Base-by-base conservation (phyloP, 2,329 filamentous ascomycete species). In the Fusarium xyrophilum region DNA sequence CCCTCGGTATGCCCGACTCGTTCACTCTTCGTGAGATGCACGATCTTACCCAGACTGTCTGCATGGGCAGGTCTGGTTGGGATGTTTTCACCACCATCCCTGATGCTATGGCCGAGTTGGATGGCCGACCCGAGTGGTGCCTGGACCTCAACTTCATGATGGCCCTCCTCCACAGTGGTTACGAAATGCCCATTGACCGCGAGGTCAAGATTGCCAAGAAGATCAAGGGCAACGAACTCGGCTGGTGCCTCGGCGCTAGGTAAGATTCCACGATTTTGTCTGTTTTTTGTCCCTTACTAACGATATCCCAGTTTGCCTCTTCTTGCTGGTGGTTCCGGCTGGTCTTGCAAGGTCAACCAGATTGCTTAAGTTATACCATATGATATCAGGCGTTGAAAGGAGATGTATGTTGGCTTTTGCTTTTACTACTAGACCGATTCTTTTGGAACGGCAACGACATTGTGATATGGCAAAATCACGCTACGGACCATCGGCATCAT, bases 201-300 rank as follows among this genome's bases (percentile, higher is more conserved):
- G 96, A 99, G 80, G 93, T 99, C 70, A 95, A 92, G 85, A 97
- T 97, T 77, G 96, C 95, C 63, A 99, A 99, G 91, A 97, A 97
- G 86, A 97, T 99, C 77, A 95, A 96, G 83, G 90, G 89, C 59
- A 97, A 97, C 79, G 96, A 99, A 83, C 82, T 99, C 74, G 96
- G 96, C 39, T 99, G 96, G 96, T 98, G 95, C 82, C 85, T 99
- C 76, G 96, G 96, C 79, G 96, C 96, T 70, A 97, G 93, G 93
- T 96, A 84, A 82, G 90, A 27, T 56, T 38, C 27, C 28, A n/a
- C 7, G 9, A 27, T 42, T 30, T 8, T 6, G 12, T 55, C 23
- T 25, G 19, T 30, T 30, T 50, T 27, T 46, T 30, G 14, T 42
- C 57, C 5, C 21, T 42, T 48, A 40, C 74, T 74, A 63, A 76